Evolutionary conservation across 2,329 filamentous ascomycete species (phyloP), one percentile per base, ranked within the genome.

Genomic region (Aspergillus oerlinghausenensis): DNA sequence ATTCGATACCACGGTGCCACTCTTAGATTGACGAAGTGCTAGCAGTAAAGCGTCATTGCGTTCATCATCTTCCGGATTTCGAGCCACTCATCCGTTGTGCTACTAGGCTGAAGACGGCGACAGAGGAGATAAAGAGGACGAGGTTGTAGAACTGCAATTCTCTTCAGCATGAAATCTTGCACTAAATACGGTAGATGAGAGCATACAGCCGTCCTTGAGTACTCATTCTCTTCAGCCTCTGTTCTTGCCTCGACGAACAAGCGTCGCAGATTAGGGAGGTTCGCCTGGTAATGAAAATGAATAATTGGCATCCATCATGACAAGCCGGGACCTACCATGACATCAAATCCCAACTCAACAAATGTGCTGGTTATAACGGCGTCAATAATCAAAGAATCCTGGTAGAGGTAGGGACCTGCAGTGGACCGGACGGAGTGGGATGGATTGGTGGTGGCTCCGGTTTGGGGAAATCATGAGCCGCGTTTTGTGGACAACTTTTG

Each of bases 171-270:
- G 45, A n/a, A 3, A 21, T 11, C n/a, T 40, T 9, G 3, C 35
- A 48, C 8, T 29, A 23, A 9, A 10, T 17, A 28, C 3, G 7
- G 32, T 14, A 25, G 14, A 23, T 32, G 55, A 56, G 55, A 43
- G 76, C 89, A 70, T 78, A 97, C 94, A 52, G 94, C 94, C 75
- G 88, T 95, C 64, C 94, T 83, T 14, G 94, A 97, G 65, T 97
- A 94, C 59, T 92, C 89, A 73, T 94, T 89, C 75, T 97, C 94
- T 73, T 99, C 94, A 54, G 89, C 88, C 70, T 97, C 93, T 3
- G 90, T 92, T 57, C 94, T 84, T 32, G 93, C 89, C 77, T 97
- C 93, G 53, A 97, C 93, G 70, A 99, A 97, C 58, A 99, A 87
- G 14, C 94, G 89, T 51, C 94, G 87, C n/a, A 99, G 83, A 71